Evolutionary conservation across 2,329 filamentous ascomycete species (phyloP), one percentile per base, ranked within the genome.

Genomic region (Nemania sp.): DNA sequence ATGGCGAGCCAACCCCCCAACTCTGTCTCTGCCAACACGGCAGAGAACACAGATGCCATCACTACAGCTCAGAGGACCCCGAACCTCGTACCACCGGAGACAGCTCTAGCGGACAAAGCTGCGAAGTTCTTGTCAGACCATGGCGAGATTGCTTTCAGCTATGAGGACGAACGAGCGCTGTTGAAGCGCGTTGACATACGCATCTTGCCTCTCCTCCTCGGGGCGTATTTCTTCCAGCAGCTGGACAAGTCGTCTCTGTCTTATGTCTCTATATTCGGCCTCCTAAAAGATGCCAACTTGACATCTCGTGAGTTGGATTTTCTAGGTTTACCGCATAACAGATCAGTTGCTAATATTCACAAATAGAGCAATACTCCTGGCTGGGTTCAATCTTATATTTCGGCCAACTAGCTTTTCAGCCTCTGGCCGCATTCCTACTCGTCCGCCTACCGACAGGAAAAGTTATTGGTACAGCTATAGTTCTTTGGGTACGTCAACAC

Each of bases 381-480:
- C 77, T 86, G 0, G 80, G 81, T 0, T 84, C 80, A 1, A 78
- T 86, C 46, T 71, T 86, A 12, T 86, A 81, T 61, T 70, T 84
- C n/a, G 81, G 81, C 1, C 80, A 84, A 63, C 74, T 85, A 7
- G 70, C 82, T 11, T 79, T 82, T 72, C 81, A 85, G 61, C 79
- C 80, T 1, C 68, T 81, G 0, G 74, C 81, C 4, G 80, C 81
- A 0, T 75, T 75, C 50, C 61, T 80, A 4, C 72, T 82, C 0
- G 79, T 82, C 23, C 79, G 80, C 59, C 60, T 81, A 0, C 81
- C 80, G 0, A 79, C 77, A 0, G 80, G 80, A 14, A 82, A 82
- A 61, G 76, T 84, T 33, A 74, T 80, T 17, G 75, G 73, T 1
- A 64, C 66, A 1, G 79, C 82, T 47, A 76, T 84, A 0, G 65